Conservation (phyloP, 2,329 filamentous ascomycete genomes). For the Ophiobolus disseminans region DNA sequence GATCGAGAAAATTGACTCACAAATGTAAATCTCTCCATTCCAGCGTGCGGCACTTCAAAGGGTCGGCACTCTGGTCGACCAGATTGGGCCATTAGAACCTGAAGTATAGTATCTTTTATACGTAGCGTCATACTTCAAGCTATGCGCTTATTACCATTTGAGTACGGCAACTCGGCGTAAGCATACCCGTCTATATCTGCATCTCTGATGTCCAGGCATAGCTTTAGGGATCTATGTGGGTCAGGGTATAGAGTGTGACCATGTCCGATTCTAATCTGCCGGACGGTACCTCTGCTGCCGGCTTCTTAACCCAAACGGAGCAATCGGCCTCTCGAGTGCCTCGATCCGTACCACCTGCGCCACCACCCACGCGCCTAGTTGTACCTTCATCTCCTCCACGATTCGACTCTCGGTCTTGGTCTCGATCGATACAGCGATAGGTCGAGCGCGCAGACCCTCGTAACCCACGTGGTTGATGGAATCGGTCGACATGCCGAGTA, state of each 20-base stretch:
- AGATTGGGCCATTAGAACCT: not conserved
- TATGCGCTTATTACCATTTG: not conserved
- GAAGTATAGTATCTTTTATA: not conserved
- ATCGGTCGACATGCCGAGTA: conserved; percentile 15
- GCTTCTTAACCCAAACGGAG: conserved; percentile 10
- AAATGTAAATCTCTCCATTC: not conserved
- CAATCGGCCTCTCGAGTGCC: conserved; percentile 10
- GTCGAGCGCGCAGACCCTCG: conserved; percentile 15
- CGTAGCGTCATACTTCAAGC: not conserved
- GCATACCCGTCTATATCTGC: not conserved
- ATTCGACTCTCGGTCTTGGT: conserved; percentile 25
- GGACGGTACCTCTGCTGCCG: conserved; percentile 5
- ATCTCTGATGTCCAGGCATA: not conserved
- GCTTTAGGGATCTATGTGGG: not conserved
- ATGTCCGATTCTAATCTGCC: conserved; percentile 14
- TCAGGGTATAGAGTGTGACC: conserved; percentile 1
- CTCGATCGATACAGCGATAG: conserved; percentile 17
- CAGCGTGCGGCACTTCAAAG: not conserved
- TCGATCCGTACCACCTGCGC: conserved; percentile 18
- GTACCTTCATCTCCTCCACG: conserved; percentile 25
- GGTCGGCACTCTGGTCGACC: not conserved
- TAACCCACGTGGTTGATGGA: conserved; percentile 24
- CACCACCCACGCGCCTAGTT: conserved; percentile 21
- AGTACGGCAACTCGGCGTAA: not conserved
- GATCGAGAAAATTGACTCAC: not conserved